Evolutionary conservation across 352 stramenopile species (phyloP), one percentile per base, ranked within the genome.

Genomic region (Nothophytophthora sp.): DNA sequence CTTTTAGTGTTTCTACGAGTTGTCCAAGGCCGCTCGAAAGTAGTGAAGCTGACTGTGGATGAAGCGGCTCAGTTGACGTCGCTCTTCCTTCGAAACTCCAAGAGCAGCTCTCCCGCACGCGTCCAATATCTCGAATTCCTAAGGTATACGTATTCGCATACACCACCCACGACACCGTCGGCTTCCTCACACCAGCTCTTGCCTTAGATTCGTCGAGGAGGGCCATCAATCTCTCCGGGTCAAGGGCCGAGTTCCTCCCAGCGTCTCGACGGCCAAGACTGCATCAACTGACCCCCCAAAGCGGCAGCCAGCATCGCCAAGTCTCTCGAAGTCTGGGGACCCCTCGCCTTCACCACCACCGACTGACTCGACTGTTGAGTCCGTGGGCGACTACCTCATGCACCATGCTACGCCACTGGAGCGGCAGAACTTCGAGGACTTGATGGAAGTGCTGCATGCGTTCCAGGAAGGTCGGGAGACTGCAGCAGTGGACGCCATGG

Each of bases 381-480:
- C 54, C 7, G 72, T 83, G 1, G 67, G 72, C 12, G 67, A 81
- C 19, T 86, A 84, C 40, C 59, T 86, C 30, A 81, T 86, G 59
- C 63, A 56, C 29, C 59, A 73, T 35, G 70, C 75, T 29, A 73
- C 55, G 0, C 13, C 16, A 4, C 60, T 56, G 5, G 72, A 86
- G 42, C 75, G 67, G n/a, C 38, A 49, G 24, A 71, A 78, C 50
- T 86, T 86, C 55, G 75, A 86, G 61, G 40, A 53, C 6, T 54
- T 86, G 30, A 86, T 86, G 75, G 70, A 84, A 41, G 23, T 64
- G 35, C 52, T 86, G 20, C 55, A 84, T 55, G 30, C 58, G 3
- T 83, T 81, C 25, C 63, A 81, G n/a, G n/a, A n/a, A n/a, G n/a
- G n/a, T n/a, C n/a, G n/a, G n/a, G n/a, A n/a, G n/a, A n/a, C n/a